These are phyloP conservation scores for Elymus sibiricus DNA, from an alignment of 176 grass and related monocot species.

Conservation along the genomic window DNA sequence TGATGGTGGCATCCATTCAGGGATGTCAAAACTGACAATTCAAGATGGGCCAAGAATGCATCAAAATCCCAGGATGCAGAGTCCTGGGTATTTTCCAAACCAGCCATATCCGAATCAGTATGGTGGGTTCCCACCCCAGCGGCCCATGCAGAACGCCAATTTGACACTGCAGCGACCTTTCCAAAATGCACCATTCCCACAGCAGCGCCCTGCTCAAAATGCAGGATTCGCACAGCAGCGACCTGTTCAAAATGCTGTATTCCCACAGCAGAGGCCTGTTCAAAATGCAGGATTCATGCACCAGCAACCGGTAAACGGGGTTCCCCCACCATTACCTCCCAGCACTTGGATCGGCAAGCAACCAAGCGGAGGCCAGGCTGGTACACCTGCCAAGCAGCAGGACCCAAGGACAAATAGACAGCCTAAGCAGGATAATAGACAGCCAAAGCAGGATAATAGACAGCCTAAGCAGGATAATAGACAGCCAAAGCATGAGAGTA, in stretches of 20 bases:
- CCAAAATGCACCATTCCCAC: neutral
- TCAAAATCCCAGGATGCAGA: constrained; percentile 39
- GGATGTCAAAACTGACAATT: constrained; percentile 61
- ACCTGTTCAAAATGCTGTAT: constrained; percentile 33
- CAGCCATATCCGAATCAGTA: constrained; percentile 40
- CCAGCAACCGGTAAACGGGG: constrained; percentile 43
- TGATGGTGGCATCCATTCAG: constrained; percentile 38
- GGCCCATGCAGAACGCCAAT: constrained; percentile 20
- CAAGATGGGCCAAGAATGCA: constrained; percentile 47
- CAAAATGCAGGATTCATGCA: constrained; percentile 5
- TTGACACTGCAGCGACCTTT: constrained; percentile 20
- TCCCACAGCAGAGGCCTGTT: neutral
- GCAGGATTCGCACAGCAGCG: constrained; percentile 8
- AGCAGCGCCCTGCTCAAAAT: constrained; percentile 30
- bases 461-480: constrained; percentile 28
- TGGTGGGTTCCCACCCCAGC: constrained; percentile 32
- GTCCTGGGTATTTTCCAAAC: constrained; percentile 30
- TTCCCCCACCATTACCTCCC: constrained; percentile 64
- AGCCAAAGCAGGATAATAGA: constrained; percentile 40
- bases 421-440: constrained; percentile 29
- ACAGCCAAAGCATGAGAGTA: constrained; percentile 44
- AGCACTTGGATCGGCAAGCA: constrained; percentile 84
- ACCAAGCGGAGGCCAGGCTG: constrained; percentile 28
- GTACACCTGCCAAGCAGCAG: constrained; percentile 36
- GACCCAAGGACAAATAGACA: constrained; percentile 24